Base-by-base conservation (phyloP, 371 early-diverging fungal genomes). In the Mortierella sp. region DNA sequence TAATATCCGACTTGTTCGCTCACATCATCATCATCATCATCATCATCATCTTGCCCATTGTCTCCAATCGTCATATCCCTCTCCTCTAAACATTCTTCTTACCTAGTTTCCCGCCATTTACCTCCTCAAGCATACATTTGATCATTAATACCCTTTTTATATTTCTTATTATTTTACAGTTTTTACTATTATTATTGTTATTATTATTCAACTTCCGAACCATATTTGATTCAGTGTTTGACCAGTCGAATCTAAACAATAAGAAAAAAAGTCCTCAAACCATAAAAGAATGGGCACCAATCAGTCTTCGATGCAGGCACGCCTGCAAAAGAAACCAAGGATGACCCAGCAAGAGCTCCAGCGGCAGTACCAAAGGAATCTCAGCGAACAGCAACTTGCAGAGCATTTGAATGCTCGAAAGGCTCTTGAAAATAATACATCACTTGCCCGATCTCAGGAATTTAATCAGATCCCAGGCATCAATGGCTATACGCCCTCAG, bases 341-440 rank as follows among this genome's bases (percentile, higher is more conserved):
- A 58, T 70, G 67, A 75, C 76, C 22, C 83, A 81, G 58, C 73
- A 70, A 55, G 83, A 81, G 35, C 70, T 81, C 20, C 83, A 81
- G 68, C 59, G 73, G n/a, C 61, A 81, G 35, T 81, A 81, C 49
- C 83, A 81, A 47, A 39, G 80, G 32, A 74, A 80, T 54, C 67
- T 81, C 51, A 72, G 70, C 43, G 76, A 81, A 30, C 76, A 75
- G 32, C 83, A 72, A 61, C 22, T 81, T 47, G 66, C 76, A 8
- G 76, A 69, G 16, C 83, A 81, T 49, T 51, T 75, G 54, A 54
- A 62, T 16, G 77, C 70, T 14, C 69, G 83, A 14, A 66, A 69
- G n/a, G 73, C 76, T 9, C 70, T 81, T n/a, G 83, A 76, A 54
- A 74, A 65, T 37, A 68, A 60, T 65, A 55, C 75, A 1, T 40